Evolutionary conservation across 805 yeast species (phyloP).

Genomic region (Scheffersomyces lignosus): DNA sequence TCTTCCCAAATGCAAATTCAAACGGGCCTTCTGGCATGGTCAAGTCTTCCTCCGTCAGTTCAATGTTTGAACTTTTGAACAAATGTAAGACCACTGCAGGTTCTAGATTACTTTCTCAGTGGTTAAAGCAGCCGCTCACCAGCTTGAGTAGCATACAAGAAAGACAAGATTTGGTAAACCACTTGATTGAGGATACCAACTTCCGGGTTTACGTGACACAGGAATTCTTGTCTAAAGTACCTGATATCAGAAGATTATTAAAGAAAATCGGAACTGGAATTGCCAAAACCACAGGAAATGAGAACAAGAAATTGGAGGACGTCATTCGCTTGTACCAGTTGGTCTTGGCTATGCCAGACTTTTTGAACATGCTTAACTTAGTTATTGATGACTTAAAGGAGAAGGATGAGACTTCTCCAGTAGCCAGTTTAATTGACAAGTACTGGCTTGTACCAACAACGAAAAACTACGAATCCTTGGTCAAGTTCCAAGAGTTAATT

Average conservation of each 20-base stretch:
- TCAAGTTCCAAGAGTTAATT: conserved; percentile 77
- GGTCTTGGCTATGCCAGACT: conserved; percentile 66
- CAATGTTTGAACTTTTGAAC: conserved; percentile 81
- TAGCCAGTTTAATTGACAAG: conserved; percentile 39
- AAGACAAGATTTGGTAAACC: conserved; percentile 76
- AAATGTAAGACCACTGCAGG: conserved; percentile 92
- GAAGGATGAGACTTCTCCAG: conserved; percentile 14
- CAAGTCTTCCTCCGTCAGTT: conserved; percentile 26
- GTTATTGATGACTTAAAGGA: conserved; percentile 37
- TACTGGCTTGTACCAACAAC: conserved; percentile 62
- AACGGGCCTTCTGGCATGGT: conserved; percentile 7
- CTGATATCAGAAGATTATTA: conserved; percentile 76
- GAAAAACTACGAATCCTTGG: conserved; percentile 50
- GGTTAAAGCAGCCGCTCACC: conserved; percentile 95
- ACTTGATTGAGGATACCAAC: conserved; percentile 67
- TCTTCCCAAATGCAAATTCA: conserved; percentile 56
- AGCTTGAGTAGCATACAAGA: conserved; percentile 55
- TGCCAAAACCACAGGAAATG: conserved; percentile 30
- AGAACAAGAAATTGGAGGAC: conserved; percentile 74
- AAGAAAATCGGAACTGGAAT: conserved; percentile 55
- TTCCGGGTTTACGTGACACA: conserved; percentile 65
- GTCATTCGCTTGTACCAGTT: conserved; percentile 87
- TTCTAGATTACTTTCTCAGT: conserved; percentile 78
- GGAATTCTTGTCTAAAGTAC: conserved; percentile 68
- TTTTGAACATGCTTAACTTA: conserved; percentile 51